Conservation (phyloP, 257 asterid genomes). For the Solanum verrucosum region DNA sequence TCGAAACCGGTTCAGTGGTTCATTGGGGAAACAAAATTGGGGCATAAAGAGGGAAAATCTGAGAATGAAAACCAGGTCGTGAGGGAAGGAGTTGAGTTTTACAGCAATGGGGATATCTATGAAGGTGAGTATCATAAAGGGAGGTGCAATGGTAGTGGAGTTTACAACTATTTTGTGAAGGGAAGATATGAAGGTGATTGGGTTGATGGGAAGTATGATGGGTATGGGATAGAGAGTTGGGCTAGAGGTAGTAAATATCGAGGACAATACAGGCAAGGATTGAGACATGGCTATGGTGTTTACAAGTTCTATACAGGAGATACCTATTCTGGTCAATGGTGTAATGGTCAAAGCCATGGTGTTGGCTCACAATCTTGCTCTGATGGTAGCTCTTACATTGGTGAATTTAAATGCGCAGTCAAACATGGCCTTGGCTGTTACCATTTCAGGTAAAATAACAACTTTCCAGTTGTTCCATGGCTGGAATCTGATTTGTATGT, state of each 20-base stretch:
- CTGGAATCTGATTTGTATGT: neutral
- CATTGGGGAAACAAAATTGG: constrained; percentile 50
- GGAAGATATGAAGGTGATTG: constrained; percentile 65
- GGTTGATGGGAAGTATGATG: constrained; percentile 32
- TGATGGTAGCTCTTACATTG: constrained; percentile 11
- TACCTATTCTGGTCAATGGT: constrained; percentile 8
- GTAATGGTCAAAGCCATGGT: constrained; percentile 11
- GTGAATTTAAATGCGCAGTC: constrained; percentile 7
- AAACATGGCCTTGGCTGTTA: constrained; percentile 48
- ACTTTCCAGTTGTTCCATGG: neutral
- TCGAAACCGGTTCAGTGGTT: constrained; percentile 77
- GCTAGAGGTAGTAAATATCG: constrained; percentile 53
- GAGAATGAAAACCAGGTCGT: neutral
- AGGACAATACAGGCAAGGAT: neutral
- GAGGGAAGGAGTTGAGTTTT: constrained; percentile 38
- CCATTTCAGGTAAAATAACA: constrained; percentile 57
- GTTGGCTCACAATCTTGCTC: constrained; percentile 7
- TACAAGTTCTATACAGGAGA: constrained; percentile 15
- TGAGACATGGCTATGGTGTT: constrained; percentile 12
- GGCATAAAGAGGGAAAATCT: neutral
- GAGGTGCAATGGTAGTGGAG: constrained; percentile 37
- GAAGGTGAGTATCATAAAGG: constrained; percentile 41
- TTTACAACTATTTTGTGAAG: constrained; percentile 24
- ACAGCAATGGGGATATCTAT: constrained; percentile 37
- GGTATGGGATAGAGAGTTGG: constrained; percentile 81